These are phyloP conservation scores for Boletus vinaceobasis DNA, from an alignment of 768 basidiomycete genomes.

Conservation along the genomic window DNA sequence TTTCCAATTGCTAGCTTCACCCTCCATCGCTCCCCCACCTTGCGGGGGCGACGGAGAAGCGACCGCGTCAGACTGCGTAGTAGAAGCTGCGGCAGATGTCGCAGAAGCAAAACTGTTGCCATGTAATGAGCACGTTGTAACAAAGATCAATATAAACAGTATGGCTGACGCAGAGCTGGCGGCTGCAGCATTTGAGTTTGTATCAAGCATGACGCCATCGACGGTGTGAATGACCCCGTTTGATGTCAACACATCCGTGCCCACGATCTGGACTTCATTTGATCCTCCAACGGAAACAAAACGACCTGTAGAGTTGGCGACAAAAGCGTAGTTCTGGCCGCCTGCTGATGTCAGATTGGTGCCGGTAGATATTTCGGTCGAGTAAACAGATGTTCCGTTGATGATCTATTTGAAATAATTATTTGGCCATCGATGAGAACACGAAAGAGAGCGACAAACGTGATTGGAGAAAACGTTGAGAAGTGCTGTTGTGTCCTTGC, in stretches of 20 bases:
- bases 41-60: slow-evolving; percentile 19
- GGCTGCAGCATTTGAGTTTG: slow-evolving; percentile 36
- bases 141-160: no score
- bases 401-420: slow-evolving; percentile 42
- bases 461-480: slow-evolving; percentile 54
- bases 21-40: neutral
- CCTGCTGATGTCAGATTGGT: slow-evolving; percentile 48
- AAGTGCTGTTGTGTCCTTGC: slow-evolving; percentile 47
- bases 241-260: slow-evolving; percentile 53
- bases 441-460: slow-evolving; percentile 33
- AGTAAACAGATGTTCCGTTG: slow-evolving; percentile 68
- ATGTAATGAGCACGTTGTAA: neutral
- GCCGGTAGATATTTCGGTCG: slow-evolving; percentile 40
- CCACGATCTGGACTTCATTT: slow-evolving; percentile 50
- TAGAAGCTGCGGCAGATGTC: slow-evolving; percentile 41
- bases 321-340: slow-evolving; percentile 52
- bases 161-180: slow-evolving; percentile 54
- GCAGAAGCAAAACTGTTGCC: slow-evolving; percentile 39
- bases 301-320: slow-evolving; percentile 52
- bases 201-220: slow-evolving; percentile 50
- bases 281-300: slow-evolving; percentile 49
- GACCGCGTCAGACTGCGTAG: slow-evolving; percentile 42
- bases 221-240: slow-evolving; percentile 74
- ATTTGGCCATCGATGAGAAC: neutral
- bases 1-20: neutral